Conservation (phyloP, 345 rosid genomes). For the Hibiscus tridactylites region DNA sequence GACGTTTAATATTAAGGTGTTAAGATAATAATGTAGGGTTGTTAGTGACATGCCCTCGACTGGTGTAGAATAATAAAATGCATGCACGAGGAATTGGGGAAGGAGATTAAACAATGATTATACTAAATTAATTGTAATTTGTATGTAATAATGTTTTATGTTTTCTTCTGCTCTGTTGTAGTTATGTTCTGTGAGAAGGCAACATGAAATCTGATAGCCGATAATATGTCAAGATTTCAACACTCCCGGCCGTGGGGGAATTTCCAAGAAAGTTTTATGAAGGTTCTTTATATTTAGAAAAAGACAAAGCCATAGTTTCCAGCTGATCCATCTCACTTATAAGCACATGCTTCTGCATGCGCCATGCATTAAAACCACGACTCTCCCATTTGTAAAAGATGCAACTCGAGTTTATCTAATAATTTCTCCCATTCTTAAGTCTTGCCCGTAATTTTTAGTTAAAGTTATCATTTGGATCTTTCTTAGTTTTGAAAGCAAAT, state of each 20-base stretch:
- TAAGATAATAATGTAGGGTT: constrained; percentile 7
- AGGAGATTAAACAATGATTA: background rate
- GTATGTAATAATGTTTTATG: background rate
- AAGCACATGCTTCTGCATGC: background rate
- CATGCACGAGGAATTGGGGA: constrained; percentile 22
- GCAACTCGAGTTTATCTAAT: no score
- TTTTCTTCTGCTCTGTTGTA: background rate
- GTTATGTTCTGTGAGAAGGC: background rate
- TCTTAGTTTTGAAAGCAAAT: no score
- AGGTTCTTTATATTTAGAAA: background rate
- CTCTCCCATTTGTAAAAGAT: background rate
- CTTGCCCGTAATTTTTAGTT: no score
- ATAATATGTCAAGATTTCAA: background rate
- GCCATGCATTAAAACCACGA: background rate
- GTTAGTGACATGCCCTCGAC: constrained; percentile 9
- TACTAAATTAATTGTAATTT: background rate
- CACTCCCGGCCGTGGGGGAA: background rate
- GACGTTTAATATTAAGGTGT: background rate
- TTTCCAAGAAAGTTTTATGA: constrained; percentile 10
- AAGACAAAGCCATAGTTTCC: background rate
- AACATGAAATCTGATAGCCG: background rate
- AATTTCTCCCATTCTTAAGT: no score
- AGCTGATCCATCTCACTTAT: background rate
- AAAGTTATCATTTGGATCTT: no score
- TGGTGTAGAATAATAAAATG: background rate